Base-by-base conservation (phyloP, 441 rosid genomes). In the Gossypium gossypioides region DNA sequence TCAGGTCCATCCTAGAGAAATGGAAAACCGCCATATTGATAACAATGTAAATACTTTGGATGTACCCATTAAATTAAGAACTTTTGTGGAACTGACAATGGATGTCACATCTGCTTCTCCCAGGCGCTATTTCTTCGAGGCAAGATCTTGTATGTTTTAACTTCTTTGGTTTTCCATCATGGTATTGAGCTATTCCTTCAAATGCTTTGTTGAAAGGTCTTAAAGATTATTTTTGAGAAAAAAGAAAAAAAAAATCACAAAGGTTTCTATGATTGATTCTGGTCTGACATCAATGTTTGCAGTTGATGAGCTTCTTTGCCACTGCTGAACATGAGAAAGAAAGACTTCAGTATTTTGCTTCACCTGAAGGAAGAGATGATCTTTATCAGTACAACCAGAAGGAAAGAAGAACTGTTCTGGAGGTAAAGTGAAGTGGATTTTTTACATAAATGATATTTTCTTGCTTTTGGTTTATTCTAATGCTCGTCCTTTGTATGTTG, bases 81-180 rank as follows among this genome's bases (percentile, higher is more conserved):
- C 82, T 50, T 95, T 87, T 59, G 85, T 92, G 75, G 94, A 91
- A 77, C 78, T 83, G 77, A 83, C 97, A 24, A 92, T 95, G 99
- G 98, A 95, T 86, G 84, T 95, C 74, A 86, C 95, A 77, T 95
- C 99, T 12, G 93, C 96, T 70, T 88, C 99, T 65, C 99, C 99
- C 12, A 77, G 98, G n/a, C 88, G 97, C 54, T 92, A 89, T 86
- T 92, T 92, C 84, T 95, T 95, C 0, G 97, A 92, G 96, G 99
- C 86, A 85, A 85, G 91, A 75, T 77, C 79, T 78, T 77, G 74
- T 56, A 67, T 75, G 78, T 81, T 76, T 81, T 69, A 60, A 19
- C 51, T 76, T 65, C 62, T 68, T 69, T 77, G 72, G 18, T 76
- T 72, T 13, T 66, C 44, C 2, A 44, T 60, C 54, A 32, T 64